phyloP scores from a whole-genome alignment of 2,329 filamentous ascomycete species.

The Didymella segeticola region DNA sequence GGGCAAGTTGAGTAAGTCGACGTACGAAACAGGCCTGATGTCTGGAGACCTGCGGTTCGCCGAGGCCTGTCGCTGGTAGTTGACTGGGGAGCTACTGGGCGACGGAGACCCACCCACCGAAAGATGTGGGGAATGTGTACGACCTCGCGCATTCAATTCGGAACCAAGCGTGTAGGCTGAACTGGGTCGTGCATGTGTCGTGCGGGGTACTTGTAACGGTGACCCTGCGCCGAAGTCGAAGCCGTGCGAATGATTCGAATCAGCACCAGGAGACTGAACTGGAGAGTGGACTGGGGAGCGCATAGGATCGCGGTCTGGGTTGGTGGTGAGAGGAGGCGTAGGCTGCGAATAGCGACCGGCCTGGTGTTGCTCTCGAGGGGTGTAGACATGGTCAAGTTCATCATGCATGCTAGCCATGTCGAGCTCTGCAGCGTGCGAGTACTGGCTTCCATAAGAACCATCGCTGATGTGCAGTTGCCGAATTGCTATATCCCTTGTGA shows the following conservation, averaged over 20 bases:
- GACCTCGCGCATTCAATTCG: slow-evolving; percentile 69
- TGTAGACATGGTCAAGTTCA: slow-evolving; percentile 31
- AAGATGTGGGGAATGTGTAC: slow-evolving; percentile 61
- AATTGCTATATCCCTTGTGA: slow-evolving; percentile 44
- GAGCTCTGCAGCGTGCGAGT: slow-evolving; percentile 42
- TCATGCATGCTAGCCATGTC: slow-evolving; percentile 38
- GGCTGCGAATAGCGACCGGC: slow-evolving; percentile 29
- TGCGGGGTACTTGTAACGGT: slow-evolving; percentile 55
- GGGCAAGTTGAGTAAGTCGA: slow-evolving; percentile 69
- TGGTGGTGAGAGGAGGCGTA: slow-evolving; percentile 32
- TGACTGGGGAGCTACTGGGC: slow-evolving; percentile 49
- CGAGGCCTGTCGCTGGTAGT: slow-evolving; percentile 58
- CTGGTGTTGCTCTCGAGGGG: slow-evolving; percentile 29
- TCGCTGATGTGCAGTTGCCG: slow-evolving; percentile 45
- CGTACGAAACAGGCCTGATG: slow-evolving; percentile 64
- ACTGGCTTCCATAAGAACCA: slow-evolving; percentile 39
- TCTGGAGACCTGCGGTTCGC: slow-evolving; percentile 63
- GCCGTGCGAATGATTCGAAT: slow-evolving; percentile 39
- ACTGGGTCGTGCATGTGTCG: slow-evolving; percentile 70
- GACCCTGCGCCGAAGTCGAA: slow-evolving; percentile 41
- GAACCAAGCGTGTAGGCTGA: slow-evolving; percentile 80
- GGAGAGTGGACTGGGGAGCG: slow-evolving; percentile 33
- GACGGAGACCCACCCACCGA: slow-evolving; percentile 54
- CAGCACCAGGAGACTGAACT: slow-evolving; percentile 41
- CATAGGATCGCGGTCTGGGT: slow-evolving; percentile 34